A percentile compares a stretch with the other conserved stretches of the same genome.
These are phyloP conservation scores for Entomortierella parvispora DNA, from an alignment of 192 early-diverging fungal genomes.

Conservation along the genomic window DNA sequence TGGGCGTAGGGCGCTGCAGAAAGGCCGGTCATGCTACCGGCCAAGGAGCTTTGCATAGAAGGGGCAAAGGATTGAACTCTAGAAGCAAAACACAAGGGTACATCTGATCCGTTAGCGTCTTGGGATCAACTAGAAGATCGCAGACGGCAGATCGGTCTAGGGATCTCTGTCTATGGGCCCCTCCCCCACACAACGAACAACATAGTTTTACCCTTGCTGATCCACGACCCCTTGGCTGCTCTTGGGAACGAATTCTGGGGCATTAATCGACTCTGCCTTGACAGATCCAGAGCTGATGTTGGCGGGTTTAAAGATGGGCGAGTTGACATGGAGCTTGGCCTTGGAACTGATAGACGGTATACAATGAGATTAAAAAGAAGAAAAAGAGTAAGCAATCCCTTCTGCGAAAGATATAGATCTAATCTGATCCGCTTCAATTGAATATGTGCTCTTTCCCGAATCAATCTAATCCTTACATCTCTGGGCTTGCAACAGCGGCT, in stretches of 20 bases:
- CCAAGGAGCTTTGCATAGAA: constrained; percentile 33
- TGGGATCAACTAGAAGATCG: no score
- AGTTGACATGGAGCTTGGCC: constrained; percentile 71
- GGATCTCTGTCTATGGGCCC: no score
- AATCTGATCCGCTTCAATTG: no score
- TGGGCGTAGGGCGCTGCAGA: constrained; percentile 10
- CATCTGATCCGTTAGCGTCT: no score
- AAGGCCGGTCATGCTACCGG: constrained; percentile 28
- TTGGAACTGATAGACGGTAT: constrained; percentile 40
- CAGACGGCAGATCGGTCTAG: no score
- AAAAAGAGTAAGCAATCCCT: constrained; percentile 1
- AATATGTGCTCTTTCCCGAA: no score
- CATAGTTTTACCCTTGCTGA: not conserved
- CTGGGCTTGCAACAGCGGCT: constrained; percentile 33
- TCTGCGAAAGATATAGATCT: not conserved
- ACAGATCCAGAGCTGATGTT: constrained; percentile 56
- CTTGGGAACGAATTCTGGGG: constrained; percentile 71
- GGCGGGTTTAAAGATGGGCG: constrained; percentile 73
- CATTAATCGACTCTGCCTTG: constrained; percentile 61
- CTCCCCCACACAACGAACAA: not conserved
- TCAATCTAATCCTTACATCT: constrained; percentile 25
- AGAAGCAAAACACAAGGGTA: not conserved
- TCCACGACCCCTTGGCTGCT: constrained; percentile 25
- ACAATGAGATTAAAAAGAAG: not conserved
- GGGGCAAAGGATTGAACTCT: constrained; percentile 32